Evolutionary conservation across 2,329 filamentous ascomycete genomes (phyloP).

Genomic region (Ceratocystis harringtonii): DNA sequence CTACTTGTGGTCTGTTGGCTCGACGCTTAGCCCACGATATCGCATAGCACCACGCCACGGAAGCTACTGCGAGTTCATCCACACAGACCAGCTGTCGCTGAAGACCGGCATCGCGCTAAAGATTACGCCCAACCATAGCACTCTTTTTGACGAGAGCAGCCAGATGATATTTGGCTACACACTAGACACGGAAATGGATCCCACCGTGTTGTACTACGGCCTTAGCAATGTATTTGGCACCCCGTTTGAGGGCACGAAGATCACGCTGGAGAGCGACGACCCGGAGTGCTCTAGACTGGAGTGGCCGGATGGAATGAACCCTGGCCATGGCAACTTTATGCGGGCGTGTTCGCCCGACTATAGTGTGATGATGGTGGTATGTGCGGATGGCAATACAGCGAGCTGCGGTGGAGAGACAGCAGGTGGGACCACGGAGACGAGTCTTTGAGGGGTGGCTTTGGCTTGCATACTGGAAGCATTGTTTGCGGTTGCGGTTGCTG

Average conservation of each 20-base stretch:
- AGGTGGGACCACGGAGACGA: not conserved
- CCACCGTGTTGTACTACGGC: constrained; percentile 26
- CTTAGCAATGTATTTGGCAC: constrained; percentile 29
- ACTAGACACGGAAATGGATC: constrained; percentile 22
- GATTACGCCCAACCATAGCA: constrained; percentile 24
- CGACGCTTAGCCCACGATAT: constrained; percentile 20
- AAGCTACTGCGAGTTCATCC: constrained; percentile 25
- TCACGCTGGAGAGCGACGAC: constrained; percentile 23
- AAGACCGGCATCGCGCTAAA: constrained; percentile 28
- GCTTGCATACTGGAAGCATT: too few relatives aligned
- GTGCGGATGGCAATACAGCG: not conserved
- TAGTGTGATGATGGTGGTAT: constrained; percentile 6
- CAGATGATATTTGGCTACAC: constrained; percentile 29
- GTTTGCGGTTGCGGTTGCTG: not conserved
- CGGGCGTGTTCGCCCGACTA: constrained; percentile 8
- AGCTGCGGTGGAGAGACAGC: not conserved
- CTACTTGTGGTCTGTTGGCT: constrained; percentile 28
- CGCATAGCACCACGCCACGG: constrained; percentile 22
- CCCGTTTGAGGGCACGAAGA: constrained; percentile 24
- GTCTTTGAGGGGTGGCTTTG: not conserved
- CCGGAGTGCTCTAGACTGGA: constrained; percentile 25
- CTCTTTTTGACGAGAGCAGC: constrained; percentile 26
- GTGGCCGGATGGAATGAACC: constrained; percentile 25
- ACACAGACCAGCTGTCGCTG: constrained; percentile 24
- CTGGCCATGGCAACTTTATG: constrained; percentile 26